Evolutionary conservation across 768 basidiomycete genomes (phyloP).

Genomic region (Plicaturopsis crispa): DNA sequence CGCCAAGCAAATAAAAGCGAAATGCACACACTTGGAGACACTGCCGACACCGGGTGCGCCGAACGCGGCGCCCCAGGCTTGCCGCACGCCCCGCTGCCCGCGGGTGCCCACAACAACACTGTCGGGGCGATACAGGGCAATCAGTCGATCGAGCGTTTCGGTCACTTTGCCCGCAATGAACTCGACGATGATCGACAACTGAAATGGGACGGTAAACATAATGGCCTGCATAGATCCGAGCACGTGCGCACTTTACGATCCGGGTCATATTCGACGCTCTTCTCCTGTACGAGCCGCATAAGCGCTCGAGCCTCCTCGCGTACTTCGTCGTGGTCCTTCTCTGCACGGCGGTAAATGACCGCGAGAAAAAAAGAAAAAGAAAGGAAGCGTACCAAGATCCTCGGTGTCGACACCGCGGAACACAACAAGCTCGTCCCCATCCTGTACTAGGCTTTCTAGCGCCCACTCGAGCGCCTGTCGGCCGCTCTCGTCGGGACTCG

Average conservation of each 20-base stretch:
- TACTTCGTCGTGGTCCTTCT: constrained; percentile 69
- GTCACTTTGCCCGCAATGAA: constrained; percentile 90
- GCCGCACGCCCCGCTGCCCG: constrained; percentile 52
- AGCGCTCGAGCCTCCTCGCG: constrained; percentile 84
- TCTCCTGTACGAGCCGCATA: constrained; percentile 73
- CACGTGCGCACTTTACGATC: constrained; percentile 61
- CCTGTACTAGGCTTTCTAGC: constrained; percentile 76
- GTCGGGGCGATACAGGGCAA: constrained; percentile 87
- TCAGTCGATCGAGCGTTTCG: constrained; percentile 84
- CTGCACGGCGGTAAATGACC: constrained; percentile 21
- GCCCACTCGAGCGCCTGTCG: constrained; percentile 87
- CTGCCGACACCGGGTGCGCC: constrained; percentile 52
- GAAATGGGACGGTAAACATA: constrained; percentile 1
- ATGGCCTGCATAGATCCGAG: too few relatives aligned
- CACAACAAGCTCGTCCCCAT: constrained; percentile 90
- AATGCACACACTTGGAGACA: constrained; percentile 38
- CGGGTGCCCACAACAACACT: constrained; percentile 90
- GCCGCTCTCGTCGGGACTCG: constrained; percentile 85
- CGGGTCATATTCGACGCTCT: constrained; percentile 69
- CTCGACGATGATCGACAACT: constrained; percentile 90
- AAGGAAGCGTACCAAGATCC: constrained; percentile 51
- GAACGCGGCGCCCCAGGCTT: constrained; percentile 43
- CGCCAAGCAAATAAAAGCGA: neutral
- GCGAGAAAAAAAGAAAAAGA: constrained; percentile 1
- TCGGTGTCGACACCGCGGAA: constrained; percentile 88